Evolutionary conservation across 2,329 filamentous ascomycete genomes (phyloP).

Genomic region (Cladosporium colombiae): DNA sequence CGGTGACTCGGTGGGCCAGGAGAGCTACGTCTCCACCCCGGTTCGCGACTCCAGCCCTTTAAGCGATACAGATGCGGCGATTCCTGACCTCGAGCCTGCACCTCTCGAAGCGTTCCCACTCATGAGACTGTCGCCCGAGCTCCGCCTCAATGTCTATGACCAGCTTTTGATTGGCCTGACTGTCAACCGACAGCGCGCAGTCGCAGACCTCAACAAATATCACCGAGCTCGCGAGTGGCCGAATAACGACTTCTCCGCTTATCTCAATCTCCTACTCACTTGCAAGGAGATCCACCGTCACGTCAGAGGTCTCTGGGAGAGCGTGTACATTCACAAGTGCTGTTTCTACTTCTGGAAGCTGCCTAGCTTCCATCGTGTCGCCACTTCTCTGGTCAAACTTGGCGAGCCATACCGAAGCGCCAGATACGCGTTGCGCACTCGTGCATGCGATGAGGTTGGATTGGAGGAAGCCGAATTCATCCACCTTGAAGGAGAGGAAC

Average conservation of each 20-base stretch:
- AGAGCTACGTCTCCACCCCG: too few relatives aligned
- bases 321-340: not conserved
- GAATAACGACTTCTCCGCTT: not conserved
- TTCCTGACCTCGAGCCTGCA: too few relatives aligned
- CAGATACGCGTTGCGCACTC: not conserved
- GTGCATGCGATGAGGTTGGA: not conserved
- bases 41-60: too few relatives aligned
- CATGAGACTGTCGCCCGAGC: slow-evolving; percentile 17
- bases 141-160: slow-evolving; percentile 17
- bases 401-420: not conserved
- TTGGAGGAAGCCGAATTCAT: not conserved
- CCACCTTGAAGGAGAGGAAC: not conserved
- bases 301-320: slow-evolving; percentile 6
- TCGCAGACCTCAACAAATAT: not conserved
- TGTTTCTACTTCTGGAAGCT: slow-evolving; percentile 1
- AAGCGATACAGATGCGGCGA: too few relatives aligned
- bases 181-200: not conserved
- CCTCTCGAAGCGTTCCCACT: not conserved
- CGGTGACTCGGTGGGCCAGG: too few relatives aligned
- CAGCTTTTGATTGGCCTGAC: slow-evolving; percentile 10
- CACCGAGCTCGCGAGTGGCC: not conserved
- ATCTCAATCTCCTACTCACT: not conserved
- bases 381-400: not conserved
- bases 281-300: not conserved
- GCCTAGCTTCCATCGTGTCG: not conserved